Percentiles rank a stretch among this genome's conserved stretches.
Conservation (phyloP, 2,329 filamentous ascomycete genomes). For the Magnaporthiopsis rhizophila region DNA sequence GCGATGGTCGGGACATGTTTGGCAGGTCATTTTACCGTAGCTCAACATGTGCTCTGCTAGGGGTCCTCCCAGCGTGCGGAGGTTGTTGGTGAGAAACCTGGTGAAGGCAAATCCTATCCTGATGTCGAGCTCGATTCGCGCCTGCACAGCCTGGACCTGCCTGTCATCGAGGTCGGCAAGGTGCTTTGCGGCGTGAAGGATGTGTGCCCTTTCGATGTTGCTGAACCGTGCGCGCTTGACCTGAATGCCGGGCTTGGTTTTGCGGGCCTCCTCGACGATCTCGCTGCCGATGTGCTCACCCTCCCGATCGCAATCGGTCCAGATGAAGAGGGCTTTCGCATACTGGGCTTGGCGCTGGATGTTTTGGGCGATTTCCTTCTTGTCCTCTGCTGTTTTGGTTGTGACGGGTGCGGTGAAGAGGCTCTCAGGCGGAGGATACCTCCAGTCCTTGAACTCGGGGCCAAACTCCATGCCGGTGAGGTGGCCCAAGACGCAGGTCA, state of each 20-base stretch:
- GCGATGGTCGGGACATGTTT: not conserved
- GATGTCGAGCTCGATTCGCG: conserved; percentile 86
- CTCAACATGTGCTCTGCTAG: conserved; percentile 63
- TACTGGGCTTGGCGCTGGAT: conserved; percentile 70
- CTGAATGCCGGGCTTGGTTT: conserved; percentile 64
- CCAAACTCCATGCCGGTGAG: conserved; percentile 75
- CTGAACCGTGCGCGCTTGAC: conserved; percentile 87
- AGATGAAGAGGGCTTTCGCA: conserved; percentile 77
- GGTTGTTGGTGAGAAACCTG: conserved; percentile 70
- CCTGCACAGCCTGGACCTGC: conserved; percentile 79
- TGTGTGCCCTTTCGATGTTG: conserved; percentile 92
- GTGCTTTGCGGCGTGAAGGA: conserved; percentile 71
- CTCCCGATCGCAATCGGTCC: conserved; percentile 98
- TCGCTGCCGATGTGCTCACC: conserved; percentile 94
- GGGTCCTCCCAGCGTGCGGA: conserved; percentile 64
- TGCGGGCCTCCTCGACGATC: conserved; percentile 71
- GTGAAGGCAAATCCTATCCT: conserved; percentile 91
- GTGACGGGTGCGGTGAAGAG: conserved; percentile 77
- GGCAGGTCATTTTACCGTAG: conserved; percentile 54
- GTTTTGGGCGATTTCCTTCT: conserved; percentile 73
- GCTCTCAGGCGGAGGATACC: conserved; percentile 65
- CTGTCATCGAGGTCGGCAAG: conserved; percentile 73
- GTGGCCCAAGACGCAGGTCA: conserved; percentile 91
- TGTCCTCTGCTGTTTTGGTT: conserved; percentile 64
- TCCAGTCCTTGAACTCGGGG: conserved; percentile 68